Percentiles rank a stretch among this genome's conserved stretches.
These are phyloP conservation scores for Cyclanthera cordifolia DNA, from an alignment of 306 rosid genomes.

Conservation along the genomic window DNA sequence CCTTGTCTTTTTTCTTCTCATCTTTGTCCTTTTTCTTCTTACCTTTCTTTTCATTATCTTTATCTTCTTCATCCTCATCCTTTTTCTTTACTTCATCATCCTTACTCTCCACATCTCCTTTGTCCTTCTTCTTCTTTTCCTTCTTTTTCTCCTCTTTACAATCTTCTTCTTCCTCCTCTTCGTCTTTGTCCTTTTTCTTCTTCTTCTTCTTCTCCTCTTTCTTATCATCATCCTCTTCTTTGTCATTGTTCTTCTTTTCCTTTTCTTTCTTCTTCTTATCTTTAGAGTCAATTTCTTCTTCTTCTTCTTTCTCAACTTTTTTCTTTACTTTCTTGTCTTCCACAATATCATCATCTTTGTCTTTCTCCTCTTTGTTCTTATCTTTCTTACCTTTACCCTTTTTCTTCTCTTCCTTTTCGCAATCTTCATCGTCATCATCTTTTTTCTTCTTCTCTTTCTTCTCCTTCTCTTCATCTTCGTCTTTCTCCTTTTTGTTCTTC, in stretches of 20 bases:
- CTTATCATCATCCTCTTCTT: background rate
- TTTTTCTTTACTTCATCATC: conserved; percentile 6
- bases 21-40: background rate
- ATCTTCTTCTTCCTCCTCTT: background rate
- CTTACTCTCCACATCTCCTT: background rate
- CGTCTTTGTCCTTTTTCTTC: conserved; percentile 2
- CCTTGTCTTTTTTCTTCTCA: background rate
- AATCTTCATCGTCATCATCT: background rate
- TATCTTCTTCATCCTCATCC: conserved; percentile 2
- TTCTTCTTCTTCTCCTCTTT: background rate
- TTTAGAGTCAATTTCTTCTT: background rate
- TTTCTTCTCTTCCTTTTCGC: too few relatives aligned
- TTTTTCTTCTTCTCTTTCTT: background rate
- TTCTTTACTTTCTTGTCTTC: conserved; percentile 11
- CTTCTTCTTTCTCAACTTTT: background rate
- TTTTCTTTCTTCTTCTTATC: conserved; percentile 11
- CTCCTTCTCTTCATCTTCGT: background rate
- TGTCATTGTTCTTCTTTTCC: conserved; percentile 6
- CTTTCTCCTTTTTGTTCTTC: background rate
- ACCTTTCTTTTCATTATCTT: conserved; percentile 1
- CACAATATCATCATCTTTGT: background rate
- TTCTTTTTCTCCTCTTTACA: background rate
- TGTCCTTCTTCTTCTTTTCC: conserved; percentile 21
- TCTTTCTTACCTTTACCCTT: background rate
- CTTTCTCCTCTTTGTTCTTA: background rate